These are phyloP conservation scores for Stenogyne calaminthoides DNA, from an alignment of 305 asterid species.

Conservation along the genomic window DNA sequence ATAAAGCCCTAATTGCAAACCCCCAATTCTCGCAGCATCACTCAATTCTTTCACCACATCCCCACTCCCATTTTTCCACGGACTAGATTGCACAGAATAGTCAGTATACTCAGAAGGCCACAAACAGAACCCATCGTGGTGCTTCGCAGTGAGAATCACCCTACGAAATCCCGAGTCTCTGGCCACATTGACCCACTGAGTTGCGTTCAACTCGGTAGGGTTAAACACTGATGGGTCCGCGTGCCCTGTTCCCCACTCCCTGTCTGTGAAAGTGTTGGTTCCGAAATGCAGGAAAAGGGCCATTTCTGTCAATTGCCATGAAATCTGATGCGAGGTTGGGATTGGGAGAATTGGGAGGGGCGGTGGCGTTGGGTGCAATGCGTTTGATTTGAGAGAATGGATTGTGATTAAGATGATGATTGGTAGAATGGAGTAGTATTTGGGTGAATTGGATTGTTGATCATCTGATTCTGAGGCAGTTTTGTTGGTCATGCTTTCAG, in stretches of 20 bases:
- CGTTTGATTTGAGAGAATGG: slow-evolving; percentile 24
- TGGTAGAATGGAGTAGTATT: slow-evolving; percentile 9
- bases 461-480: not conserved
- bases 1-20: slow-evolving; percentile 77
- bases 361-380: slow-evolving; percentile 54
- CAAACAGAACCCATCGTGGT: slow-evolving; percentile 92
- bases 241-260: slow-evolving; percentile 93
- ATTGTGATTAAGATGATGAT: slow-evolving; percentile 5
- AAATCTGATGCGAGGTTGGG: slow-evolving; percentile 70
- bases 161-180: slow-evolving; percentile 67
- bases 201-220: slow-evolving; percentile 65
- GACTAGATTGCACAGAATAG: slow-evolving; percentile 78
- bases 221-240: slow-evolving; percentile 72
- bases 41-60: slow-evolving; percentile 76
- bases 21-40: slow-evolving; percentile 61
- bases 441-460: slow-evolving; percentile 7
- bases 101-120: slow-evolving; percentile 92
- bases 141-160: slow-evolving; percentile 76
- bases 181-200: slow-evolving; percentile 87
- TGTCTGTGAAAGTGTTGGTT: slow-evolving; percentile 76
- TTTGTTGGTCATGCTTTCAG: slow-evolving; percentile 21
- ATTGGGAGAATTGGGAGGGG: slow-evolving; percentile 87
- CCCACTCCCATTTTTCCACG: slow-evolving; percentile 83
- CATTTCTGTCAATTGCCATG: slow-evolving; percentile 93
- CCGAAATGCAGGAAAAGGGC: slow-evolving; percentile 90